Evolutionary conservation across 805 yeast genomes (phyloP).

Genomic region (Kazachstania psychrophila): DNA sequence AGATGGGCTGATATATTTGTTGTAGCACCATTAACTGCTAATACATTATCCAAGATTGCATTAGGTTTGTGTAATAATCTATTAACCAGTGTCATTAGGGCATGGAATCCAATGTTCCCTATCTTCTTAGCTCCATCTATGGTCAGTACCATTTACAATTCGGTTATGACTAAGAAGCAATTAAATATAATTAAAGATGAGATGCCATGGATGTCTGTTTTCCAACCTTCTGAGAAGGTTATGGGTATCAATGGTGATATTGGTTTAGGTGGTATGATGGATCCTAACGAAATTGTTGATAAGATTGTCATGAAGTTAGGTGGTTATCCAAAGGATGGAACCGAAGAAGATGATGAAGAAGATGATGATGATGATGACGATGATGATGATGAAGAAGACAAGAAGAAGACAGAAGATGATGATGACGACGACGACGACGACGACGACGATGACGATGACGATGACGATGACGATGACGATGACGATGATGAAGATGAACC

Average conservation of each 20-base stretch:
- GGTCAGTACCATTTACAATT: conserved; percentile 85
- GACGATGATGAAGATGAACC: conserved; percentile 40
- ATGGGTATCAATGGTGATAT: conserved; percentile 90
- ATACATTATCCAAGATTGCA: conserved; percentile 80
- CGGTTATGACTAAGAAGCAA: conserved; percentile 79
- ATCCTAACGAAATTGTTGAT: conserved; percentile 88
- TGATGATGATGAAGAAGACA: conserved; percentile 26
- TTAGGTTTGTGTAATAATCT: conserved; percentile 87
- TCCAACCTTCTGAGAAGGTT: conserved; percentile 89
- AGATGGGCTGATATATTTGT: conserved; percentile 93
- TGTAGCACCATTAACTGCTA: conserved; percentile 92
- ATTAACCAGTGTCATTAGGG: conserved; percentile 82
- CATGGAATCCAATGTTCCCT: conserved; percentile 91
- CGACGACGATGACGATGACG: conserved; percentile 44
- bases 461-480: conserved; percentile 33
- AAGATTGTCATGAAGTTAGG: conserved; percentile 63
- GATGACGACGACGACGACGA: conserved; percentile 35
- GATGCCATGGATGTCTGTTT: conserved; percentile 87
- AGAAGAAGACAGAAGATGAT: conserved; percentile 18
- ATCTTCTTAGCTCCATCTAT: conserved; percentile 88
- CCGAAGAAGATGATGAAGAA: conserved; percentile 37
- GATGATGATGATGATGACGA: conserved; percentile 34
- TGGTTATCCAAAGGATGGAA: conserved; percentile 47
- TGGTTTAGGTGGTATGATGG: conserved; percentile 99
- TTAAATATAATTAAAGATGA: conserved; percentile 68